Percentiles rank a stretch among this genome's conserved stretches.
These are phyloP conservation scores for Teunomyces aglyptinius DNA, from an alignment of 805 yeast species.

Conservation along the genomic window DNA sequence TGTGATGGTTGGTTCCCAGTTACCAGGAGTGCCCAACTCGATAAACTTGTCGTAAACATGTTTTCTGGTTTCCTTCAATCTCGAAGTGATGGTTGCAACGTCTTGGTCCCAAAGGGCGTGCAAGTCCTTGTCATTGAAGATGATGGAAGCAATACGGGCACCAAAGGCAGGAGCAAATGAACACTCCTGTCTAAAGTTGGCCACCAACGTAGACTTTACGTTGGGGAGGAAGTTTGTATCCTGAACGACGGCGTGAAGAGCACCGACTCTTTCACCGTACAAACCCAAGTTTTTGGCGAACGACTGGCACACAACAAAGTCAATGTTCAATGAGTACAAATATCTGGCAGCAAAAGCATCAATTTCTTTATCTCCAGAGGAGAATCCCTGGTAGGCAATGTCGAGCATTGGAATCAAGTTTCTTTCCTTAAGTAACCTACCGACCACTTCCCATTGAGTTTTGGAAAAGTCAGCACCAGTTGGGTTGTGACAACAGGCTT, in stretches of 20 bases:
- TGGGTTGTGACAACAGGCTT: conserved; percentile 46
- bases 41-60: conserved; percentile 27
- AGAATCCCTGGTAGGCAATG: conserved; percentile 44
- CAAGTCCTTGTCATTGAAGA: conserved; percentile 24
- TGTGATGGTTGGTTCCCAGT: conserved; percentile 35
- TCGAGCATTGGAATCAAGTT: conserved; percentile 34
- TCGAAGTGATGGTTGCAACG: conserved; percentile 26
- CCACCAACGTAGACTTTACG: conserved; percentile 26
- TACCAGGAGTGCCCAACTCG: conserved; percentile 41
- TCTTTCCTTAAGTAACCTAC: conserved; percentile 21
- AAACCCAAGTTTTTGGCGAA: conserved; percentile 43
- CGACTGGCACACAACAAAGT: conserved; percentile 34
- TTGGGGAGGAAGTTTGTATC: conserved; percentile 15
- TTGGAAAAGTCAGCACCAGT: conserved; percentile 40
- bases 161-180: conserved; percentile 50
- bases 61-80: conserved; percentile 33
- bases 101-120: conserved; percentile 35
- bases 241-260: conserved; percentile 31
- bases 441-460: conserved; percentile 37
- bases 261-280: conserved; percentile 40
- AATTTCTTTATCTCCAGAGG: conserved; percentile 24
- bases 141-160: conserved; percentile 38
- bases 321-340: conserved; percentile 25
- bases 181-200: conserved; percentile 37
- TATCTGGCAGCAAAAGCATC: conserved; percentile 42